A percentile compares a stretch with the other conserved stretches of the same genome.
These are phyloP conservation scores for Carex scoparia DNA, from an alignment of 176 grass and related monocot species.

Conservation along the genomic window DNA sequence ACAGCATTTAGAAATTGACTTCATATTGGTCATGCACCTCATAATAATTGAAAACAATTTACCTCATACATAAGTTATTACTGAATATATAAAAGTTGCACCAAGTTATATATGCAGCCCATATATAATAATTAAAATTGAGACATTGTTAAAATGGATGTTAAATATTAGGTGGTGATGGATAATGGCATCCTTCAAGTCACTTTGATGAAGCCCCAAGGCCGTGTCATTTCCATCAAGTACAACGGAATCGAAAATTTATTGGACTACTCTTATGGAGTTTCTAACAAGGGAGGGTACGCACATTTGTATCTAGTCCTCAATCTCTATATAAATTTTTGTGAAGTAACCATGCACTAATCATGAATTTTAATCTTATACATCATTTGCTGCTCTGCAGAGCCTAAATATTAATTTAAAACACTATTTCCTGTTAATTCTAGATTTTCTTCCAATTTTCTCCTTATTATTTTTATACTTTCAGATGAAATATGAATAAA, in stretches of 20 bases:
- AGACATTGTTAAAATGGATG: background rate
- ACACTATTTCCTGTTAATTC: background rate
- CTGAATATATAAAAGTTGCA: background rate
- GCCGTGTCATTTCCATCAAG: slow-evolving; percentile 35
- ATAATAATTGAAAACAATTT: background rate
- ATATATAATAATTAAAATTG: background rate
- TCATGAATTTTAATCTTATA: too few relatives aligned
- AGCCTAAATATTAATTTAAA: background rate
- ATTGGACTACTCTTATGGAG: slow-evolving; percentile 11
- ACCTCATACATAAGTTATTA: too few relatives aligned
- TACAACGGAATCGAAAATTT: slow-evolving; percentile 51
- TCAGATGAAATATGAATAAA: background rate
- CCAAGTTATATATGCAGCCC: background rate
- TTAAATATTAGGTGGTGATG: slow-evolving; percentile 41
- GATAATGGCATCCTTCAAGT: slow-evolving; percentile 68
- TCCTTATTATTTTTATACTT: background rate
- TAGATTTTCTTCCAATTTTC: background rate
- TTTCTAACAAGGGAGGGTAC: slow-evolving; percentile 23
- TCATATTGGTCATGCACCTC: background rate
- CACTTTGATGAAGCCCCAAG: slow-evolving; percentile 41
- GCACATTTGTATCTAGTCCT: background rate
- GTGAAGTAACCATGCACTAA: background rate
- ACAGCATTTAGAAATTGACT: background rate
- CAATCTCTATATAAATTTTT: background rate
- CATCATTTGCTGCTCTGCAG: background rate